Conservation (phyloP, 176 grass and related monocot genomes). For the Cocos nucifera region DNA sequence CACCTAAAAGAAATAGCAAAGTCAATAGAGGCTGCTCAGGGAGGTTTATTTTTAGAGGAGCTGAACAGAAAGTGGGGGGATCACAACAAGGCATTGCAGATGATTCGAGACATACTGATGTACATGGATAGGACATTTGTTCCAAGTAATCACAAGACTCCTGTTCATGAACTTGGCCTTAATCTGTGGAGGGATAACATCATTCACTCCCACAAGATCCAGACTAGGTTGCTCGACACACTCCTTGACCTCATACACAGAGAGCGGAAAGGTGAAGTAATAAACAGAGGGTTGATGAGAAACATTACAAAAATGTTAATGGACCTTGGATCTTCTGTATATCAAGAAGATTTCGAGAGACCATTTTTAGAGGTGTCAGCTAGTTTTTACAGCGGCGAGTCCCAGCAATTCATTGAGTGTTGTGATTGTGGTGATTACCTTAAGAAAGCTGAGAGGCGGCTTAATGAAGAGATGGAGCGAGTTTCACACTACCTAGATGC, state of each 20-base stretch:
- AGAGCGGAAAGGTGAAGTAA: constrained; percentile 79
- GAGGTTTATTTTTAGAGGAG: constrained; percentile 79
- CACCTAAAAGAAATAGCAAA: constrained; percentile 73
- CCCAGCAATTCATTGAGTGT: constrained; percentile 75
- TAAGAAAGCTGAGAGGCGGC: constrained; percentile 77
- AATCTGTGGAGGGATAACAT: constrained; percentile 94
- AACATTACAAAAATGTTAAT: constrained; percentile 93
- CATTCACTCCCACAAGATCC: constrained; percentile 63
- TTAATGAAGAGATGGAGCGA: constrained; percentile 92
- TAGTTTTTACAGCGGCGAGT: constrained; percentile 72
- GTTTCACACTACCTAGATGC: constrained; percentile 90
- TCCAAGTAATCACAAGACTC: constrained; percentile 38
- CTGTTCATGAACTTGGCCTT: constrained; percentile 84
- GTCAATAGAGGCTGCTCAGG: constrained; percentile 65
- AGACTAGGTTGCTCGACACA: constrained; percentile 52
- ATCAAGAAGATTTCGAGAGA: constrained; percentile 95
- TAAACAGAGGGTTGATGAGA: constrained; percentile 79
- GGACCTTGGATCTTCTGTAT: constrained; percentile 80
- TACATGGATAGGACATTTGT: constrained; percentile 95
- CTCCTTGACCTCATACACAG: constrained; percentile 75
- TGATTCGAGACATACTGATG: constrained; percentile 94
- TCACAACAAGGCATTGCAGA: constrained; percentile 86
- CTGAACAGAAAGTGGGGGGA: constrained; percentile 78
- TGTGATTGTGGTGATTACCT: constrained; percentile 90
- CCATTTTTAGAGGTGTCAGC: constrained; percentile 72